Percentiles rank a stretch among this genome's conserved stretches.
Conservation (phyloP, 306 rosid species). For the Astragalus glycyphyllos region DNA sequence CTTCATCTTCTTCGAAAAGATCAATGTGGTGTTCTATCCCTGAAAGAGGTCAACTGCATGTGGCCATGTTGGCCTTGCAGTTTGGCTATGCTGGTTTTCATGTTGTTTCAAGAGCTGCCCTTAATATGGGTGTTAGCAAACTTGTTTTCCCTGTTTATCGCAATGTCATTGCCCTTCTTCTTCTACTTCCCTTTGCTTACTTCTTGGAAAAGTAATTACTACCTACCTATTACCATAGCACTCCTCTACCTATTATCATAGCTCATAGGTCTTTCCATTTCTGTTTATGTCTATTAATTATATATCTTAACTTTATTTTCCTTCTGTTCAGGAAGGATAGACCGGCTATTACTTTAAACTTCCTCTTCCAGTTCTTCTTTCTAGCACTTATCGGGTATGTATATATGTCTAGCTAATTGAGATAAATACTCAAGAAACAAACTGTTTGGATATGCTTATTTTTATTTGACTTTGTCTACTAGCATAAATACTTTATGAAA, state of each 20-base stretch:
- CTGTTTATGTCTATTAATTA: not conserved
- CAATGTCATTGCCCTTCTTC: slow-evolving; percentile 82
- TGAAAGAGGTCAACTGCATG: slow-evolving; percentile 85
- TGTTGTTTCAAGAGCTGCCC: slow-evolving; percentile 94
- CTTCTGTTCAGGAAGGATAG: slow-evolving; percentile 79
- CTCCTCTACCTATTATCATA: not conserved
- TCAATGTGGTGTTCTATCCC: slow-evolving; percentile 81
- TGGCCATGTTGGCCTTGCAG: slow-evolving; percentile 94
- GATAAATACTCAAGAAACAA: no score
- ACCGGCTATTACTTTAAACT: slow-evolving; percentile 71
- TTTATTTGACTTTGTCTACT: no score
- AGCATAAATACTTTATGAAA: no score
- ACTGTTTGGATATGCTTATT: no score
- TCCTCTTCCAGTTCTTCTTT: slow-evolving; percentile 71
- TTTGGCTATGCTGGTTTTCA: slow-evolving; percentile 98
- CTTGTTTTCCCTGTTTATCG: slow-evolving; percentile 94
- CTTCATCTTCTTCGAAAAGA: slow-evolving; percentile 43
- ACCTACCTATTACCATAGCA: no score
- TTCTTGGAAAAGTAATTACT: slow-evolving; percentile 76
- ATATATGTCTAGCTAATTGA: not conserved
- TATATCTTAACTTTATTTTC: not conserved
- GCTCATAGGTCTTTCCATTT: not conserved
- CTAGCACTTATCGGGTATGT: slow-evolving; percentile 93
- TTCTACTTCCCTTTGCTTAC: slow-evolving; percentile 89
- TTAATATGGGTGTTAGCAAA: slow-evolving; percentile 94